Evolutionary conservation across 352 stramenopile species (phyloP), one percentile per base, ranked within the genome.

Genomic region (Globisporangium mamillatum): DNA sequence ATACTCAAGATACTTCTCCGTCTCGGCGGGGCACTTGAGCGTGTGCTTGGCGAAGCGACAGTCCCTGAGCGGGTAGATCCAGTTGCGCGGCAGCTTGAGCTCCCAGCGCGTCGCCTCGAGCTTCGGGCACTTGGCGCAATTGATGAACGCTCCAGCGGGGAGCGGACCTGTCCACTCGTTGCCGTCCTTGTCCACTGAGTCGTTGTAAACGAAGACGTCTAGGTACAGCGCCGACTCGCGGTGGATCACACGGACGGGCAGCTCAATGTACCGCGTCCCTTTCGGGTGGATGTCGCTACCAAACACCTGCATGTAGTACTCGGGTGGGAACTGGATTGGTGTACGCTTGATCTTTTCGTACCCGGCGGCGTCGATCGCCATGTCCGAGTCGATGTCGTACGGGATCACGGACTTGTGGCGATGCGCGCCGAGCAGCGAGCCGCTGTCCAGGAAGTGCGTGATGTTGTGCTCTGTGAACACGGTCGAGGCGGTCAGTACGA

Each of bases 151-250:
- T 16, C 64, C 67, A 16, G 73, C 74, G 0, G 68, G 29, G 57
- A 72, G 18, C 44, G 75, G 72, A 0, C 69, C 69, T 24, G 57
- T 69, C 25, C 20, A 52, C 27, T 69, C 55, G 5, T 48, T 58
- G 22, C 53, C 62, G 22, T 34, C 44, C 2, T 58, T 46, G 29
- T 75, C 55, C 2, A 60, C 34, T 50, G 55, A 68, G 60, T 76
- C 67, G 25, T 74, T 14, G 56, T 71, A 81, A 46, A 75, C 73
- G 52, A 79, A 79, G 32, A 81, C 56, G 52, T 81, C 73, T 16
- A 71, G 32, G 58, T 76, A 81, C 44, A 81, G 50, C 34, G 56
- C 72, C 3, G 67, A 74, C 27, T 50, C 57, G 18, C 38, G 55
- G 54, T 77, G 68, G 10, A 77, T 38, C 46, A 78, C 53, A 1